These are phyloP conservation scores for Colletotrichum liaoningense DNA, from an alignment of 2,329 filamentous ascomycete genomes.

Conservation along the genomic window DNA sequence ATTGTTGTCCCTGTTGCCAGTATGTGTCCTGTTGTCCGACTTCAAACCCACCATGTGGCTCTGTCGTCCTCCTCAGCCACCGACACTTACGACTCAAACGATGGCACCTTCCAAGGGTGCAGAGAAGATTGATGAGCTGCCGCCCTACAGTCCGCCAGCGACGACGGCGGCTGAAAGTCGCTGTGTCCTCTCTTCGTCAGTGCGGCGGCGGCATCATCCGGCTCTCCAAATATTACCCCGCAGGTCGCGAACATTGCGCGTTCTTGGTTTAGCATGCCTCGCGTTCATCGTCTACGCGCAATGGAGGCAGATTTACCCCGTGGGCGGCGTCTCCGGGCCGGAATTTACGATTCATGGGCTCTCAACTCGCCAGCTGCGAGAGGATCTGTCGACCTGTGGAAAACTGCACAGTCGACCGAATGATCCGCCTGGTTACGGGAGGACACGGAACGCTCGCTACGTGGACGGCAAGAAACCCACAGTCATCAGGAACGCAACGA, in stretches of 20 bases:
- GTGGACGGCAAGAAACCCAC: slow-evolving; percentile 68
- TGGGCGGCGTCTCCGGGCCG: slow-evolving; percentile 30
- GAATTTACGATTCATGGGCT: slow-evolving; percentile 50
- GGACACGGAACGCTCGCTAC: slow-evolving; percentile 70
- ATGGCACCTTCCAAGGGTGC: not conserved
- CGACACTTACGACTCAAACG: not conserved
- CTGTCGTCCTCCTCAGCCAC: too few relatives aligned
- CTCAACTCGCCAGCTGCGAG: slow-evolving; percentile 62
- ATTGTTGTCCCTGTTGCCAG: not conserved
- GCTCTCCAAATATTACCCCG: slow-evolving; percentile 18
- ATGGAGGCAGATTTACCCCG: slow-evolving; percentile 53
- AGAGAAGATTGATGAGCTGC: slow-evolving; percentile 54
- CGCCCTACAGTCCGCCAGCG: slow-evolving; percentile 54
- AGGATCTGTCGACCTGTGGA: slow-evolving; percentile 66
- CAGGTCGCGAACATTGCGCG: slow-evolving; percentile 32
- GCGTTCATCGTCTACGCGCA: slow-evolving; percentile 61
- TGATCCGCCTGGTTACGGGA: slow-evolving; percentile 66
- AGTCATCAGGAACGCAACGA: slow-evolving; percentile 73
- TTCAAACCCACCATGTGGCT: not conserved
- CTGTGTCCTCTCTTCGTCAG: not conserved
- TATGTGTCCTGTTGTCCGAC: not conserved
- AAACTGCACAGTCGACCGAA: slow-evolving; percentile 64
- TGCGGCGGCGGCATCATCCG: not conserved
- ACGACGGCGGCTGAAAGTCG: slow-evolving; percentile 21
- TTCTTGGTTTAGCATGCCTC: slow-evolving; percentile 56